Evolutionary conservation across 306 rosid species (phyloP).

Genomic region (Styphnolobium japonicum): DNA sequence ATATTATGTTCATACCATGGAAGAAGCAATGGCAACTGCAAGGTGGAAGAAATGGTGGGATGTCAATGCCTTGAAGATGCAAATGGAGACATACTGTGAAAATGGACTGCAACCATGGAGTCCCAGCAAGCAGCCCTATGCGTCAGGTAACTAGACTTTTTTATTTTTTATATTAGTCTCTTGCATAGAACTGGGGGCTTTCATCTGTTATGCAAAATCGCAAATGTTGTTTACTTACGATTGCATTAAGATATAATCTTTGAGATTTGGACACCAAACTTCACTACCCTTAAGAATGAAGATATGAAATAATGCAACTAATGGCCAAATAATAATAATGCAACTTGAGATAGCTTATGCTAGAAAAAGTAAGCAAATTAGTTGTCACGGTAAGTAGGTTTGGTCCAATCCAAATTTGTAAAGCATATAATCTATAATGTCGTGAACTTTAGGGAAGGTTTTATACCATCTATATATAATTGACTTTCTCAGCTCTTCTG

Average conservation of each 20-base stretch:
- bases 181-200: not conserved
- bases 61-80: slow-evolving; percentile 66
- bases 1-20: slow-evolving; percentile 69
- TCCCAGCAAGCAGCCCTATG: slow-evolving; percentile 59
- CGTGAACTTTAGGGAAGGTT: not conserved
- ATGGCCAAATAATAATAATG: too few relatives aligned
- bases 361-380: not conserved
- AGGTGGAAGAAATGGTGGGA: slow-evolving; percentile 97
- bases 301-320: not conserved
- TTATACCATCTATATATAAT: not conserved
- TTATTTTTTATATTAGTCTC: not conserved
- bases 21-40: slow-evolving; percentile 94
- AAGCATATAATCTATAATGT: not conserved
- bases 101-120: slow-evolving; percentile 83
- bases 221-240: not conserved
- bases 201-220: not conserved
- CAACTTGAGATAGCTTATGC: not conserved
- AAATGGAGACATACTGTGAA: slow-evolving; percentile 92
- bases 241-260: not conserved
- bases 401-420: not conserved
- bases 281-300: not conserved
- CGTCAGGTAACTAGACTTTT: slow-evolving; percentile 56
- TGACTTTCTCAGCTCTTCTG: too few relatives aligned
- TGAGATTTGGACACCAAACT: not conserved
- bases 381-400: not conserved